Conservation (phyloP, 352 stramenopile genomes). For the Phytopythium delawarense region DNA sequence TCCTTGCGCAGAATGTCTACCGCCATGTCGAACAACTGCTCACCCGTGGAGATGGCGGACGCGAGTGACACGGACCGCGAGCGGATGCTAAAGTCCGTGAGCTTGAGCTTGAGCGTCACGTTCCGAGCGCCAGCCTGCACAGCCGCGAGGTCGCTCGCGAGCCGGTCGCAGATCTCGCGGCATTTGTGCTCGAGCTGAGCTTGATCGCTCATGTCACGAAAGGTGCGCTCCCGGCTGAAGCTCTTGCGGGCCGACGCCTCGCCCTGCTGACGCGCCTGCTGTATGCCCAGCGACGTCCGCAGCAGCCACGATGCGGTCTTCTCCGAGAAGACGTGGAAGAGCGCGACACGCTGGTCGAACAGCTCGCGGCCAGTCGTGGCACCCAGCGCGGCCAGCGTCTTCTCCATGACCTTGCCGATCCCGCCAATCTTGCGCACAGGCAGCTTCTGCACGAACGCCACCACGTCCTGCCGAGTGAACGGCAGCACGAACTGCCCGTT, state of each 20-base stretch:
- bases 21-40: slow-evolving; percentile 41
- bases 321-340: slow-evolving; percentile 64
- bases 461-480: slow-evolving; percentile 61
- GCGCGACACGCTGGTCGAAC: slow-evolving; percentile 45
- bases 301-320: slow-evolving; percentile 70
- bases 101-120: slow-evolving; percentile 74
- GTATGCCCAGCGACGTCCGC: slow-evolving; percentile 65
- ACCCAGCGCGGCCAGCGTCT: slow-evolving; percentile 79
- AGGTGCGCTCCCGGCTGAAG: slow-evolving; percentile 75
- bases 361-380: slow-evolving; percentile 86
- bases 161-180: slow-evolving; percentile 48
- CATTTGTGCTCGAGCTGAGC: slow-evolving; percentile 56
- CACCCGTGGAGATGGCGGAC: slow-evolving; percentile 30
- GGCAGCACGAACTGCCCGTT: slow-evolving; percentile 93
- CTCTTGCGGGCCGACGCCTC: slow-evolving; percentile 68
- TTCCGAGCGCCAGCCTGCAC: slow-evolving; percentile 40
- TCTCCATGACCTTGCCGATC: slow-evolving; percentile 96
- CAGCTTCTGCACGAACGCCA: slow-evolving; percentile 88
- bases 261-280: slow-evolving; percentile 24
- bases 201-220: slow-evolving; percentile 37
- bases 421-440: slow-evolving; percentile 92
- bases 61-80: slow-evolving; percentile 47
- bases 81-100: slow-evolving; percentile 52
- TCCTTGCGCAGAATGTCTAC: slow-evolving; percentile 57
- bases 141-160: slow-evolving; percentile 51